Conservation (phyloP, 345 rosid genomes). For the Carallia pectinifolia region DNA sequence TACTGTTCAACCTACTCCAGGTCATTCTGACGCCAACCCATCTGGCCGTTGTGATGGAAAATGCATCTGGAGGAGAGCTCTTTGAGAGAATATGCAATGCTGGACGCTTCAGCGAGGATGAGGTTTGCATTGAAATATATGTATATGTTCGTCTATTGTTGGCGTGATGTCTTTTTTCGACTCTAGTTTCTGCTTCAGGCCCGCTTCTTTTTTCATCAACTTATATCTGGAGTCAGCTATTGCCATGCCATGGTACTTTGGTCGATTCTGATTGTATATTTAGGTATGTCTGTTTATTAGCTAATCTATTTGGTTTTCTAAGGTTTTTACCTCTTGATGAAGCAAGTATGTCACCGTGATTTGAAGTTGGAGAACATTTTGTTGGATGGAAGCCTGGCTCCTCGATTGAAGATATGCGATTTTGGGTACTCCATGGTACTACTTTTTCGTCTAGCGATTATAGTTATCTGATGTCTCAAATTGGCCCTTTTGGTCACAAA, state of each 20-base stretch:
- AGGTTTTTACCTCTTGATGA: conserved; percentile 20
- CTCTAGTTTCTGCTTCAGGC: conserved; percentile 21
- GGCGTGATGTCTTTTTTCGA: background rate
- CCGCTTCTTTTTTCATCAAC: conserved; percentile 37
- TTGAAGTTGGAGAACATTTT: conserved; percentile 35
- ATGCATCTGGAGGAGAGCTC: conserved; percentile 39
- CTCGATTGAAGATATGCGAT: conserved; percentile 36
- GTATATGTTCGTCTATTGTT: background rate
- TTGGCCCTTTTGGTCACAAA: too few species aligned
- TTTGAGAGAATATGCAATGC: conserved; percentile 30
- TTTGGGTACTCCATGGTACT: conserved; percentile 38
- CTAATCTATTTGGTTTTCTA: background rate
- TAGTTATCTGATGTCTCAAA: background rate
- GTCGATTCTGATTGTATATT: background rate
- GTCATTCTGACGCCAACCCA: conserved; percentile 36
- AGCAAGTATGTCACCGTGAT: conserved; percentile 42
- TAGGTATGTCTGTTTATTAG: background rate
- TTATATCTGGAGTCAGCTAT: conserved; percentile 34
- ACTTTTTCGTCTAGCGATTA: background rate
- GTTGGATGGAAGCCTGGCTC: conserved; percentile 35
- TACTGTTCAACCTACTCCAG: conserved; percentile 12
- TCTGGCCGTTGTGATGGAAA: conserved; percentile 37
- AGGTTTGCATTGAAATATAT: conserved; percentile 13
- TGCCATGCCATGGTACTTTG: conserved; percentile 33
- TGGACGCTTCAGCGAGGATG: conserved; percentile 31